phyloP scores from a whole-genome alignment of 2,329 filamentous ascomycete genomes.

The Apiospora saccharicola region DNA sequence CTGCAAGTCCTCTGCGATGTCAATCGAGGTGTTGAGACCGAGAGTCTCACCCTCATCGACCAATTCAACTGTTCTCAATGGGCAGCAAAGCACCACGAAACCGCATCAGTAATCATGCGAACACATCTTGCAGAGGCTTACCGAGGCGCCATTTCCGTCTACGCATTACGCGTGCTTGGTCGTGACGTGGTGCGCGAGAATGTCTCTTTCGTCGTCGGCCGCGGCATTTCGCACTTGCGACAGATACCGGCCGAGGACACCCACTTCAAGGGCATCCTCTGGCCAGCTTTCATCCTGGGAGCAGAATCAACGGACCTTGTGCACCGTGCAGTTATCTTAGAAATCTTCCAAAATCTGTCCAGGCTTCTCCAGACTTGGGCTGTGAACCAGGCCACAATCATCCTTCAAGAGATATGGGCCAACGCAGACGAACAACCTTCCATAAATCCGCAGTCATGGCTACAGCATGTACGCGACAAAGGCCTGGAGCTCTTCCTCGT shows the following conservation, averaged over 20 bases:
- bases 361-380: conserved; percentile 19
- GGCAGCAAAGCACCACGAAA: conserved; percentile 8
- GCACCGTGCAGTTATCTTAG: conserved; percentile 20
- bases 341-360: conserved; percentile 15
- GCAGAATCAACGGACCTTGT: conserved; percentile 27
- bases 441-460: not conserved
- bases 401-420: conserved; percentile 20
- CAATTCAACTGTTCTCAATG: conserved; percentile 6
- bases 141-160: conserved; percentile 28
- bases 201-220: not conserved
- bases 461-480: conserved; percentile 24
- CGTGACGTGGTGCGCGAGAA: not conserved
- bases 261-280: conserved; percentile 31
- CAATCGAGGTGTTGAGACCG: conserved; percentile 11
- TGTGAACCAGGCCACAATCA: conserved; percentile 15
- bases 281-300: conserved; percentile 28
- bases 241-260: conserved; percentile 25
- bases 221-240: conserved; percentile 25
- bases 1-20: conserved; percentile 13
- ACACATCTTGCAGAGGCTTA: conserved; percentile 26
- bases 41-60: not conserved
- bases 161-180: conserved; percentile 22
- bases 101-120: conserved; percentile 14
- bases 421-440: not conserved
- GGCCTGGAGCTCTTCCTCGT: conserved; percentile 31